A percentile compares a stretch with the other conserved stretches of the same genome.
These are phyloP conservation scores for Leccinum ochraceum DNA, from an alignment of 768 basidiomycete species.

Conservation along the genomic window DNA sequence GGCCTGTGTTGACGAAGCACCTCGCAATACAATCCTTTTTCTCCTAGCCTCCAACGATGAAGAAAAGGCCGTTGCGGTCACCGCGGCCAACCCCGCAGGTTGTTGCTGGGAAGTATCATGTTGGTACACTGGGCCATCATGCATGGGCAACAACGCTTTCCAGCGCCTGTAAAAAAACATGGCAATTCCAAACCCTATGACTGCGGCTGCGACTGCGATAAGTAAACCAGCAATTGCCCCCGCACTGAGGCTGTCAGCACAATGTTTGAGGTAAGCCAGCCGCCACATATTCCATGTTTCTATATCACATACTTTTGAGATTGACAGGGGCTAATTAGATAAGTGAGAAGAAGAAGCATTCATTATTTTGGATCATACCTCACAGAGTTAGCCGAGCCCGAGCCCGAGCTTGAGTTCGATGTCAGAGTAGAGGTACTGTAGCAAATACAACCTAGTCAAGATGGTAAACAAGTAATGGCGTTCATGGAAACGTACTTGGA, in stretches of 20 bases:
- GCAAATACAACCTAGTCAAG: constrained; percentile 1
- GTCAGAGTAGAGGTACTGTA: not conserved
- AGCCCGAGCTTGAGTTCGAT: not conserved
- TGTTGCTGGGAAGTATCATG: constrained; percentile 14
- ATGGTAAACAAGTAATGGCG: not conserved
- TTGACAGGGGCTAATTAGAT: not conserved
- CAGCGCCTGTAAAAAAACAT: constrained; percentile 32
- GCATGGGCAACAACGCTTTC: constrained; percentile 23
- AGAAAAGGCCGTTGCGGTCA: constrained; percentile 17
- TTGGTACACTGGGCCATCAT: constrained; percentile 13
- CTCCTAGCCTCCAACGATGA: constrained; percentile 25
- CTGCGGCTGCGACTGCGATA: constrained; percentile 15
- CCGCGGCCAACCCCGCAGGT: not conserved
- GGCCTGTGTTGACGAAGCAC: constrained; percentile 1
- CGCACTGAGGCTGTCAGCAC: constrained; percentile 16
- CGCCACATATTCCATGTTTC: not conserved
- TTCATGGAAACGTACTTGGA: constrained; percentile 16
- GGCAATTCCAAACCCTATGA: constrained; percentile 14
- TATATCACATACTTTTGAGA: constrained; percentile 15
- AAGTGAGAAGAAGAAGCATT: not conserved
- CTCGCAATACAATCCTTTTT: constrained; percentile 10
- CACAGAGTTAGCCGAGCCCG: not conserved
- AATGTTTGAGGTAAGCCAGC: constrained; percentile 1
- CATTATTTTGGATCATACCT: constrained; percentile 3
- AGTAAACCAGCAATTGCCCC: constrained; percentile 28